Evolutionary conservation across 345 rosid genomes (phyloP), one percentile per base, ranked within the genome.

Genomic region (Rhodamnia rubescens): DNA sequence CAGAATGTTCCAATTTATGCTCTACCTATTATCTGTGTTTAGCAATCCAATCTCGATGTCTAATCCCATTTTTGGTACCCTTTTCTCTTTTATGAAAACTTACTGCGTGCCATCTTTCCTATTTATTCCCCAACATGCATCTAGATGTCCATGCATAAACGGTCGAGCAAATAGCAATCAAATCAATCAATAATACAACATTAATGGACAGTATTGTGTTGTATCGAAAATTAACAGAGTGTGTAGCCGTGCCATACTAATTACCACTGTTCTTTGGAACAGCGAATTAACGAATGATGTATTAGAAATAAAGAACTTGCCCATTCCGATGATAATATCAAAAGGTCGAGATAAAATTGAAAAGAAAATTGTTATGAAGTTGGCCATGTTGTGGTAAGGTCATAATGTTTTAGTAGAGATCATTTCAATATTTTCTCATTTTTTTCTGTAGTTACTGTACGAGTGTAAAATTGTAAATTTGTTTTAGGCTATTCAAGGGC

Each of bases 231-330:
- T n/a, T 59, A 59, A 32, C 5, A 12, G 69, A 57, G 18, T n/a
- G 69, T 36, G n/a, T 59, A 13, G 13, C 0, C 0, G 0, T n/a
- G 36, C 69, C 69, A 57, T 7, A 57, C 29, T 1, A 0, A 56
- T 0, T 26, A 56, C 16, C 1, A 0, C 5, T 6, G 32, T 24
- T 11, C 27, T 56, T 26, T 58, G 29, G 32, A 58, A 58, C 1
- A 32, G 32, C 29, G 6, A 11, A 58, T 58, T 58, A 12, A 59
- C 27, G 36, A 27, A 13, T 11, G 53, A 11, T 11, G 4, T 2
- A 51, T n/a, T n/a, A n/a, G 14, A n/a, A 59, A 27, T n/a, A 27
- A 13, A 59, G 74, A 27, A 13, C 15, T n/a, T n/a, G 12, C 4
- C 5, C 40, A 18, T 59, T 59, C 13, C 36, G 12, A 59, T 3